phyloP scores from a whole-genome alignment of 2,329 filamentous ascomycete genomes.

The Incumbomyces lentus region DNA sequence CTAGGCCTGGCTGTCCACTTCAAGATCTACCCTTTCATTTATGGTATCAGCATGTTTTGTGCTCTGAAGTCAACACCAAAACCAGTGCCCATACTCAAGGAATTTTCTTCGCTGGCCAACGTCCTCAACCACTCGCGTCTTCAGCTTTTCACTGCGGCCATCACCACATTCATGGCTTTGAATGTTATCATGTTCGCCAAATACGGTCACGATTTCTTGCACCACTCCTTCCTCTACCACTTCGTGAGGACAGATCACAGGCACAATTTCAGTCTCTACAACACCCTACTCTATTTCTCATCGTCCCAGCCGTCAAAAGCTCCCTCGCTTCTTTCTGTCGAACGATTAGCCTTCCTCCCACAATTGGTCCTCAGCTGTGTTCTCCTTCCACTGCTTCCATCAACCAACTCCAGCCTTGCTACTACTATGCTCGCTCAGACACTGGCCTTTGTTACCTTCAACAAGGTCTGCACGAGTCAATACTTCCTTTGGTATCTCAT shows the following conservation, averaged over 20 bases:
- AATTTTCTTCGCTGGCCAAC: conserved; percentile 17
- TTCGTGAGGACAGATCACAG: conserved; percentile 87
- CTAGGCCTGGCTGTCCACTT: conserved; percentile 85
- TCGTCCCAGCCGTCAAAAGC: conserved; percentile 47
- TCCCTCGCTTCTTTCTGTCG: conserved; percentile 41
- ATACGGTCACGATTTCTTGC: conserved; percentile 70
- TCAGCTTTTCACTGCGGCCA: conserved; percentile 45
- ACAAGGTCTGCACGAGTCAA: conserved; percentile 99
- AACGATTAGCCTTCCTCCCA: conserved; percentile 78
- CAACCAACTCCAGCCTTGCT: conserved; percentile 44
- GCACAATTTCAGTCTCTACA: conserved; percentile 97
- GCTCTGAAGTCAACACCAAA: conserved; percentile 23
- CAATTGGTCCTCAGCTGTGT: conserved; percentile 73
- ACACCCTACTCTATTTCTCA: conserved; percentile 76
- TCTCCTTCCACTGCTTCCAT: conserved; percentile 52
- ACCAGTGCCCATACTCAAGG: conserved; percentile 5
- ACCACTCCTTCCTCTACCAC: conserved; percentile 89
- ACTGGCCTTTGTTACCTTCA: conserved; percentile 93
- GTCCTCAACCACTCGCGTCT: conserved; percentile 33
- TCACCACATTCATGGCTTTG: conserved; percentile 61
- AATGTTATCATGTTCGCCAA: conserved; percentile 70
- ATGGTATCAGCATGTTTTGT: conserved; percentile 53
- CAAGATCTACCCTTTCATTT: conserved; percentile 98
- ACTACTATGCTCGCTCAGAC: conserved; percentile 84
- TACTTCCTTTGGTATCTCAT: conserved; percentile 99